These are phyloP conservation scores for Venturia asperata DNA, from an alignment of 2,329 filamentous ascomycete species.

Conservation along the genomic window DNA sequence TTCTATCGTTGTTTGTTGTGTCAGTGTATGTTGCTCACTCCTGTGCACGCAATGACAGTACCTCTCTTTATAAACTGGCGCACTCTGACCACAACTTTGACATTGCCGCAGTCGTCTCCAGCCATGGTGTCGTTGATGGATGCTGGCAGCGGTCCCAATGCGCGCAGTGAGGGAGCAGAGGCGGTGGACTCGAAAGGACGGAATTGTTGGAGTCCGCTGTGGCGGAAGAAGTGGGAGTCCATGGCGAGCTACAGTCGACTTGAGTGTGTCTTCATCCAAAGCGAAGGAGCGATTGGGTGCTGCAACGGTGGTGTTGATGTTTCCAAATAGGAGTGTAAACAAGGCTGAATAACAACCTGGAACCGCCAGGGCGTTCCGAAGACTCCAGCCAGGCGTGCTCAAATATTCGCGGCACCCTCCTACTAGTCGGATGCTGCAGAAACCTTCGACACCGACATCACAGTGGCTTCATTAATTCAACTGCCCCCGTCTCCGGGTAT, in stretches of 20 bases:
- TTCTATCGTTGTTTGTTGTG: constrained; percentile 48
- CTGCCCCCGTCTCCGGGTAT: too few species aligned
- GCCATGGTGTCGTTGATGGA: neutral
- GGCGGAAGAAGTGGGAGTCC: constrained; percentile 23
- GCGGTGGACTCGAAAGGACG: constrained; percentile 51
- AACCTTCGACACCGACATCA: too few species aligned
- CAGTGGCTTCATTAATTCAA: too few species aligned
- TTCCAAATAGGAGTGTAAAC: neutral
- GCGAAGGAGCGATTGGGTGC: neutral
- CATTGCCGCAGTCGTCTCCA: constrained; percentile 45
- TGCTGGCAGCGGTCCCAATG: neutral
- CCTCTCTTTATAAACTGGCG: constrained; percentile 72
- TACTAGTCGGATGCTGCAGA: too few species aligned
- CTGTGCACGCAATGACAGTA: constrained; percentile 34
- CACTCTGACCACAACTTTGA: constrained; percentile 74
- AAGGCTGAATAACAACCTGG: neutral
- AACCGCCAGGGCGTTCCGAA: neutral
- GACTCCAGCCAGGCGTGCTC: neutral
- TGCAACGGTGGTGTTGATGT: neutral
- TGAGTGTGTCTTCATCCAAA: neutral
- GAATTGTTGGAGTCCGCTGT: constrained; percentile 22
- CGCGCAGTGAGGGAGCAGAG: constrained; percentile 68
- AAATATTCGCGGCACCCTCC: neutral
- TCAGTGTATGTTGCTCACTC: neutral
- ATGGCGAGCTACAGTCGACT: neutral